Percentiles rank a stretch among this genome's conserved stretches.
Evolutionary conservation across 2,329 filamentous ascomycete genomes (phyloP).

Genomic region (Colletotrichum sp.): DNA sequence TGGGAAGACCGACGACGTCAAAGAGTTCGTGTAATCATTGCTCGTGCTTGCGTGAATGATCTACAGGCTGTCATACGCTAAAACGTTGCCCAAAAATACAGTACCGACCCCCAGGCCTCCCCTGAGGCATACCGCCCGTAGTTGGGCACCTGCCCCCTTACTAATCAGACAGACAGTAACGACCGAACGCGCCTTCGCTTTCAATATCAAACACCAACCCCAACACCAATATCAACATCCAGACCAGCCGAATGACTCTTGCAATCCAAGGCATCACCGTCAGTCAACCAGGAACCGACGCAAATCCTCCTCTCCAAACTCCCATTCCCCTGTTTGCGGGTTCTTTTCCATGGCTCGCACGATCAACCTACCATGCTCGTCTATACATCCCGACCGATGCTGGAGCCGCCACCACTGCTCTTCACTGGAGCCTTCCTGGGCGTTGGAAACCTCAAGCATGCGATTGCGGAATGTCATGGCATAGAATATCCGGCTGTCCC

Average conservation of each 20-base stretch:
- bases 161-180: not conserved
- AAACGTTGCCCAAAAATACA: not conserved
- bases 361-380: conserved; percentile 7
- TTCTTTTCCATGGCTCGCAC: conserved; percentile 11
- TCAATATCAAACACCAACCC: not conserved
- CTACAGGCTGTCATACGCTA: not conserved
- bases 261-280: not conserved
- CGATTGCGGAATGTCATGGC: conserved; percentile 22
- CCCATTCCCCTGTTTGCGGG: conserved; percentile 4
- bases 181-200: not conserved
- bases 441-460: conserved; percentile 24
- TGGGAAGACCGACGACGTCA: not conserved
- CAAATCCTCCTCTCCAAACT: not conserved
- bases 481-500: conserved; percentile 27
- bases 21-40: not conserved
- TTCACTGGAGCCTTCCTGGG: conserved; percentile 19
- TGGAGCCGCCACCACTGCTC: conserved; percentile 25
- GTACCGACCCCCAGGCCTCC: not conserved
- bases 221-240: not conserved
- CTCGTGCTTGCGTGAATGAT: not conserved
- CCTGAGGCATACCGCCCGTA: not conserved
- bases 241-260: not conserved
- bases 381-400: conserved; percentile 8
- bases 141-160: not conserved
- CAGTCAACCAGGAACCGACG: not conserved